Evolutionary conservation across 495 filamentous ascomycete species (phyloP), one percentile per base, ranked within the genome.

Genomic region (Viridothelium virens): DNA sequence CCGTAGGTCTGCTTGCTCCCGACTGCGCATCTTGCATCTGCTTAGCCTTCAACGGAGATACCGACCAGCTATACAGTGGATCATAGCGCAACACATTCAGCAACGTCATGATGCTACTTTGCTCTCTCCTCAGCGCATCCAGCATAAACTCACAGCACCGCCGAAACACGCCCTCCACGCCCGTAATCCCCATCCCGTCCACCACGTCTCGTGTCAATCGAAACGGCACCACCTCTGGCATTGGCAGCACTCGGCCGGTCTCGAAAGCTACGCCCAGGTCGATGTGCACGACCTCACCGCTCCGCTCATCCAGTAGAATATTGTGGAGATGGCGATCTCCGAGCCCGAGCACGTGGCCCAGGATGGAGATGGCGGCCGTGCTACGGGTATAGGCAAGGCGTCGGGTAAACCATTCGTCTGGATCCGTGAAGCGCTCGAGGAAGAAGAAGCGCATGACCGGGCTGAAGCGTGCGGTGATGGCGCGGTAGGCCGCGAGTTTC

Each of bases 361-460:
- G 85, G 67, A 98, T 96, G 1, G 92, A 97, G 67, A 96, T 91
- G 41, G 93, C 91, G 14, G 94, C 95, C 2, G 92, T 97, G 59
- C 88, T 92, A 63, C 94, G 83, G 0, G 91, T 96, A 74, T 97
- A 99, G 2, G 91, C 89, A 4, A 95, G 83, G 37, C 94, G 84
- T 67, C 85, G 87, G 61, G 82, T 83, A 71, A 96, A 97, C 94
- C 94, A 98, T 69, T 96, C 91, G 72, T 97, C 92, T 3, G 94
- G 94, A 70, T 95, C 92, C 18, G 87, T 83, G 74, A 96, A 99
- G 56, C 87, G 87, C 74, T 99, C 92, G 81, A 96, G 90, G 77
- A 97, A 96, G 80, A 97, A 99, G 74, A 91, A 96, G 41, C 87
- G 86, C 86, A 97, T 87, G n/a, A 97, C 93, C 0, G 95, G 95